Evolutionary conservation across 2,329 filamentous ascomycete species (phyloP), one percentile per base, ranked within the genome.

Genomic region (Xylariaceae sp.): DNA sequence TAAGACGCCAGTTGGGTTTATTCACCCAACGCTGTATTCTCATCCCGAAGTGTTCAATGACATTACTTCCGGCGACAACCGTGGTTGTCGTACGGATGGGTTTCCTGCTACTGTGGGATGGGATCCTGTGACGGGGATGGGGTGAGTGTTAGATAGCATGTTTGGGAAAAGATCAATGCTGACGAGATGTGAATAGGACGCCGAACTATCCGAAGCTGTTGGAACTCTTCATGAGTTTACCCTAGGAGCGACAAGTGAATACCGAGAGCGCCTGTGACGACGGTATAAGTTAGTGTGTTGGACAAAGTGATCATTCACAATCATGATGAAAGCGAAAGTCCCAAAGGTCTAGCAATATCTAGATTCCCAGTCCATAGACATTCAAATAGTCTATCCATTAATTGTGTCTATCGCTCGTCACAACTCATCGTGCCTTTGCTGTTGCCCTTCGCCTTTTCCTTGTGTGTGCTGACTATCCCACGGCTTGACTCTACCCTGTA

Each of bases 1-100:
- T 2, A 80, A 79, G 64, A 63, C 68, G 5, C 66, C 76, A 0
- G 70, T 82, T 11, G 79, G 78, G 0, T 81, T 81, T 56, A 63
- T 81, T 17, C 77, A 81, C 46, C 77, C 73, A 1, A 72, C 74
- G 39, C 60, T 81, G 9, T 79, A 79, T 55, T 71, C 70, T 2
- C 68, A 79, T 50, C 68, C 69, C 1, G 63, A 70, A 16, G 71
- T 68, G 3, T 68, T 71, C 51, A 71, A 66, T 1, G 71, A 75
- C 55, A 62, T 77, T 51, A 72, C 66, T 0, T 59, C 54, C 2
- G 74, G 74, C 1, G 67, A 63, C 40, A 73, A 73, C 42, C 64
- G 65, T 0, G 68, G 64, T 10, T 73, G 71, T 28, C 62, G 62
- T 16, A 69, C 71, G 1, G 67, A 67, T 2, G 75, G 75, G 17